Evolutionary conservation across 345 rosid species (phyloP).

Genomic region (Boechera divaricarpa): DNA sequence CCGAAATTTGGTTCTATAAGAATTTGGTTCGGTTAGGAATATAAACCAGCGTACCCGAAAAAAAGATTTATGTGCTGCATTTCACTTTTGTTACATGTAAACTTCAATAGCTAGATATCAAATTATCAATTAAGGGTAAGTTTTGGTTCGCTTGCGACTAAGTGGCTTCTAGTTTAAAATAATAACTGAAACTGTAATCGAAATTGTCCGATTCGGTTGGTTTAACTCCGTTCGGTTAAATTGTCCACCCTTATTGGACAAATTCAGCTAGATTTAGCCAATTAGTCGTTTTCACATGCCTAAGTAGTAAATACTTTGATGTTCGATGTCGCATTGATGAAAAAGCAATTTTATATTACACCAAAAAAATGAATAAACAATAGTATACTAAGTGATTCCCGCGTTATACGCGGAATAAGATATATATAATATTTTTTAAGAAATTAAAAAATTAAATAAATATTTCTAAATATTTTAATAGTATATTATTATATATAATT

Average conservation of each 20-base stretch:
- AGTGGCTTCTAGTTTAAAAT: too few species aligned
- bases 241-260: not conserved
- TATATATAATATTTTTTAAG: too few species aligned
- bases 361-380: constrained; percentile 12
- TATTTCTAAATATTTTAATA: too few species aligned
- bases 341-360: constrained; percentile 21
- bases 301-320: not conserved
- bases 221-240: not conserved
- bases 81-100: not conserved
- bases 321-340: not conserved
- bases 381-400: not conserved
- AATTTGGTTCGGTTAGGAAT: not conserved
- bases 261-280: not conserved
- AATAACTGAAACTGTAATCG: not conserved
- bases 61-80: not conserved
- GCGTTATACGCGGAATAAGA: too few species aligned
- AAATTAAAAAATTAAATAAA: too few species aligned
- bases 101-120: not conserved
- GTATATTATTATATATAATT: too few species aligned
- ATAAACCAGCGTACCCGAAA: not conserved
- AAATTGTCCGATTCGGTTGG: not conserved
- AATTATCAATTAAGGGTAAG: not conserved
- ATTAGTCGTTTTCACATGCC: constrained; percentile 1
- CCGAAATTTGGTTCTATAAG: not conserved
- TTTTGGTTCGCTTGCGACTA: too few species aligned